These are phyloP conservation scores for Ulmus americana DNA, from an alignment of 331 rosid species.

Conservation along the genomic window DNA sequence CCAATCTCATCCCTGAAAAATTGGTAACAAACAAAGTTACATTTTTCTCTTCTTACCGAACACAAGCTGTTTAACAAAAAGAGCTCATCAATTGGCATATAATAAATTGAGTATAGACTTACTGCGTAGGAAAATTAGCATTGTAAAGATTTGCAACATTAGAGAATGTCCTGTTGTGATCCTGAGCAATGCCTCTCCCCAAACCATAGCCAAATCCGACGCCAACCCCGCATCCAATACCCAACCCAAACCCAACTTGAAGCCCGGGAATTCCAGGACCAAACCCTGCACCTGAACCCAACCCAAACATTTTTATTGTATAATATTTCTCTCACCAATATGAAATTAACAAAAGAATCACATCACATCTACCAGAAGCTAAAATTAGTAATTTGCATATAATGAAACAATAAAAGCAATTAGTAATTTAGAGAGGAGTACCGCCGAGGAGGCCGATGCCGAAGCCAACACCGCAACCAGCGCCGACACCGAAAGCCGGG, in stretches of 20 bases:
- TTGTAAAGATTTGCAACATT: conserved; percentile 53
- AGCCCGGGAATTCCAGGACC: conserved; percentile 92
- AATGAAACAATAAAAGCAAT: not conserved
- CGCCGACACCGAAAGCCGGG: conserved; percentile 79
- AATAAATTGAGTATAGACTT: conserved; percentile 23
- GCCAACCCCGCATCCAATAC: conserved; percentile 90
- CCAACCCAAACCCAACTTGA: conserved; percentile 71
- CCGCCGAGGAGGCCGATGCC: conserved; percentile 90
- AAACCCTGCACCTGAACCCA: conserved; percentile 62
- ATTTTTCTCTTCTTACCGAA: no score
- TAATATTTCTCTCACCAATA: no score
- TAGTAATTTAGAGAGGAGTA: not conserved
- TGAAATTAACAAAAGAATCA: no score
- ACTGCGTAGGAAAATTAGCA: conserved; percentile 47
- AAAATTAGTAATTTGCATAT: not conserved
- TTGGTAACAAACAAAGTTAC: no score
- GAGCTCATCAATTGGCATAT: no score
- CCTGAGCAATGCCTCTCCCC: conserved; percentile 77
- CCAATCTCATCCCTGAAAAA: conserved; percentile 53
- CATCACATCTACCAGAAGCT: no score
- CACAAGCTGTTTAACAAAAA: no score
- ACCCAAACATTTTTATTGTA: not conserved
- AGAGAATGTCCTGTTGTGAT: conserved; percentile 55
- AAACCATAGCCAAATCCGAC: conserved; percentile 83
- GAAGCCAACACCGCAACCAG: conserved; percentile 76